Percentiles rank a stretch among this genome's conserved stretches.
phyloP scores from a whole-genome alignment of 2,329 filamentous ascomycete genomes.

The Neoascochyta sp. region DNA sequence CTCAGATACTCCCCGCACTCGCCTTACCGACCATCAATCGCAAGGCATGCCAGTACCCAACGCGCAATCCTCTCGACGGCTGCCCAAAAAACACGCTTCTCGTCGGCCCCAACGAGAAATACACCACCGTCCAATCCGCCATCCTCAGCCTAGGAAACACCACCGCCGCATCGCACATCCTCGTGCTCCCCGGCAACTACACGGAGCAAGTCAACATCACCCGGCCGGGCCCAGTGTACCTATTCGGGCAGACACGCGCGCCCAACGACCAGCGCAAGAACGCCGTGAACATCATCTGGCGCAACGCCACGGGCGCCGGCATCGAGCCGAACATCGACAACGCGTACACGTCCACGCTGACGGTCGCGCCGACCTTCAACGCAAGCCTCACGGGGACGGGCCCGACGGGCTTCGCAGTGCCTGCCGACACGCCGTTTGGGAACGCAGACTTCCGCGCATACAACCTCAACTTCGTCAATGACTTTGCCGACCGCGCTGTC shows the following conservation, averaged over 20 bases:
- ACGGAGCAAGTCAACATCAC: constrained; percentile 65
- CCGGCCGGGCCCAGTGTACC: constrained; percentile 56
- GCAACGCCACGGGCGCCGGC: constrained; percentile 51
- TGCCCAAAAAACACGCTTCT: constrained; percentile 37
- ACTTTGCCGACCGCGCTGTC: constrained; percentile 50
- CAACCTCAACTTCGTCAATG: constrained; percentile 64
- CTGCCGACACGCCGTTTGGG: constrained; percentile 60
- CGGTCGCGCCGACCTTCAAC: constrained; percentile 61
- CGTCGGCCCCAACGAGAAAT: constrained; percentile 22
- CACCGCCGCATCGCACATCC: constrained; percentile 51
- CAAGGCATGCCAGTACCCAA: constrained; percentile 38
- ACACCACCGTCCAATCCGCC: constrained; percentile 47
- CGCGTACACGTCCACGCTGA: constrained; percentile 59
- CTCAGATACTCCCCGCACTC: constrained; percentile 11
- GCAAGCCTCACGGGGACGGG: constrained; percentile 60
- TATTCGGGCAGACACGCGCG: constrained; percentile 56
- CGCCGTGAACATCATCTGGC: constrained; percentile 57
- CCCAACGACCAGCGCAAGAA: constrained; percentile 49
- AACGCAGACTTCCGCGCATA: constrained; percentile 62
- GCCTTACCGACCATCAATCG: constrained; percentile 16
- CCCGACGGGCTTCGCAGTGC: constrained; percentile 59
- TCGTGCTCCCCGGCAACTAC: constrained; percentile 59
- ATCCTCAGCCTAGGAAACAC: constrained; percentile 47
- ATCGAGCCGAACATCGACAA: constrained; percentile 53
- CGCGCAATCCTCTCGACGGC: constrained; percentile 36